A percentile compares a stretch with the other conserved stretches of the same genome.
These are phyloP conservation scores for Lactarius sp. DNA, from an alignment of 768 basidiomycete genomes.

Conservation along the genomic window DNA sequence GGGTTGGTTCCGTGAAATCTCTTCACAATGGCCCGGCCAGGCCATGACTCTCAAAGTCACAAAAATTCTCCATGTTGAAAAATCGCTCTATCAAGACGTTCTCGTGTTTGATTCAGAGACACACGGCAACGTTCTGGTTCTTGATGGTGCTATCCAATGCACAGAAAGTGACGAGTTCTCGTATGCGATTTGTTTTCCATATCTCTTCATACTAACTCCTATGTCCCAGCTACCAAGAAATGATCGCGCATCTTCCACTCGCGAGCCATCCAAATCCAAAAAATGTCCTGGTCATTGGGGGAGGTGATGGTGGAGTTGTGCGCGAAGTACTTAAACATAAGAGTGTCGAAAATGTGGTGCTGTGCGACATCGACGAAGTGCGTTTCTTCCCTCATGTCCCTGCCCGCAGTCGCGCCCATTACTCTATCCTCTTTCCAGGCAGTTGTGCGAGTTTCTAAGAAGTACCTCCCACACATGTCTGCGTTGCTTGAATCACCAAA, in stretches of 20 bases:
- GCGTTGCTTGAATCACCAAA: constrained; percentile 69
- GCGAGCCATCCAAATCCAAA: constrained; percentile 95
- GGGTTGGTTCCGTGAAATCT: constrained; percentile 96
- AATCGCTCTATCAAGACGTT: constrained; percentile 93
- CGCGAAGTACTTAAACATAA: constrained; percentile 95
- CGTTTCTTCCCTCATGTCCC: constrained; percentile 3
- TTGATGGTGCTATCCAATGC: constrained; percentile 95
- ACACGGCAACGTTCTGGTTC: constrained; percentile 93
- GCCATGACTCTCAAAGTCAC: constrained; percentile 97
- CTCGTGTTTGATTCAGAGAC: constrained; percentile 95
- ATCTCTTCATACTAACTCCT: not conserved
- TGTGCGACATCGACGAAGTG: constrained; percentile 98
- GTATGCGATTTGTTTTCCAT: constrained; percentile 43
- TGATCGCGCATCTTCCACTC: constrained; percentile 97
- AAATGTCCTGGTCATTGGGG: constrained; percentile 94
- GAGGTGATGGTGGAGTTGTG: constrained; percentile 97
- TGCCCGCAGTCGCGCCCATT: not conserved
- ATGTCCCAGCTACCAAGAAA: constrained; percentile 85
- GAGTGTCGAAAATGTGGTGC: constrained; percentile 83
- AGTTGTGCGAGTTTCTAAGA: constrained; percentile 91
- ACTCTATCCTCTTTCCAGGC: constrained; percentile 45
- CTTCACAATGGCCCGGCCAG: constrained; percentile 94
- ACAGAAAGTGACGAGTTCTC: constrained; percentile 99
- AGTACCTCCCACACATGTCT: constrained; percentile 93
- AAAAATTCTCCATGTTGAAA: constrained; percentile 91